Evolutionary conservation across 1,284 basidiomycete genomes (phyloP), one percentile per base, ranked within the genome.

Genomic region (Cutaneotrichosporon daszewskae): DNA sequence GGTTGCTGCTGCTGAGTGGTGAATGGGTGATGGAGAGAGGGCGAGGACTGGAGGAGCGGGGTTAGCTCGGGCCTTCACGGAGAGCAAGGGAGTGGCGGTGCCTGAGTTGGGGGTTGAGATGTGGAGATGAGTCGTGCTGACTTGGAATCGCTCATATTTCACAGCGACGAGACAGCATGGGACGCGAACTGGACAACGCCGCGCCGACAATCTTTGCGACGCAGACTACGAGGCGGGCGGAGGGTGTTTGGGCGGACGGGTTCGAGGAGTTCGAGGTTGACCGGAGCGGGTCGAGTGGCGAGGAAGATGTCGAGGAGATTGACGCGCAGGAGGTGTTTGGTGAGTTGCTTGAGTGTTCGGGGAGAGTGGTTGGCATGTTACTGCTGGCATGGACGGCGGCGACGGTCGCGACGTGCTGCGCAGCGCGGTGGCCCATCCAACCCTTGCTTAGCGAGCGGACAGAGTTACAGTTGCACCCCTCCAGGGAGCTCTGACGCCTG

Each of bases 301-400:
- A 53, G 10, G 57, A 59, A 18, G 55, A 57, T 20, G 41, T 73
- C 2, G 83, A 85, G 50, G 77, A 78, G 27, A 78, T 79, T 45
- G 77, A 78, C 59, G 69, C 74, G 33, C 73, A 77, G 37, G 77
- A 79, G 57, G 72, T 79, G 5, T 79, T 76, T 53, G 77, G 77
- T 78, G 40, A 26, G 74, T 47, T 18, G n/a, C n/a, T n/a, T n/a
- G n/a, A n/a, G n/a, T n/a, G n/a, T n/a, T n/a, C n/a, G n/a, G n/a
- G n/a, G n/a, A n/a, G n/a, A n/a, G n/a, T n/a, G n/a, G n/a, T n/a
- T n/a, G n/a, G n/a, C n/a, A n/a, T n/a, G n/a, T n/a, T n/a, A n/a
- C n/a, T n/a, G n/a, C n/a, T n/a, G n/a, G n/a, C n/a, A n/a, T n/a
- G n/a, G n/a, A n/a, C n/a, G n/a, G n/a, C n/a, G n/a, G n/a, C n/a